Percentiles rank a stretch among this genome's conserved stretches.
Evolutionary conservation across 352 stramenopile species (phyloP).

Genomic region (Lagenidium sp.): DNA sequence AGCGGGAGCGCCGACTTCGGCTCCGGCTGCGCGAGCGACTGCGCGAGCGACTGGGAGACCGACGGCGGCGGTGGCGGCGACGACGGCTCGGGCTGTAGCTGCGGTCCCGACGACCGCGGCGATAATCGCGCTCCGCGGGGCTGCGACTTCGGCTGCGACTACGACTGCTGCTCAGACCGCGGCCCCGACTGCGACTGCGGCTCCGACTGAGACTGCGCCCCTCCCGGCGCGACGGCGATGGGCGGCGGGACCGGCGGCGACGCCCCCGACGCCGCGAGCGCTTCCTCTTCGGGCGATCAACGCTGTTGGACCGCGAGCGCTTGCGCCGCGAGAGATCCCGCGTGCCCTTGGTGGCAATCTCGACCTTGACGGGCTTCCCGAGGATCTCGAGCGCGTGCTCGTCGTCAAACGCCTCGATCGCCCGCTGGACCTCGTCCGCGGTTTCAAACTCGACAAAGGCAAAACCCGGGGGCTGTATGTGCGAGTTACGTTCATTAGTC

Average conservation of each 20-base stretch:
- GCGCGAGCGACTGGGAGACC: neutral
- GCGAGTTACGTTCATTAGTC: slow-evolving; percentile 1
- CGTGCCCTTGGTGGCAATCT: slow-evolving; percentile 57
- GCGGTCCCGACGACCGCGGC: neutral
- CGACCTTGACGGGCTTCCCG: slow-evolving; percentile 62
- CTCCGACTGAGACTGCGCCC: slow-evolving; percentile 1
- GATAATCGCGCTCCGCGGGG: no score
- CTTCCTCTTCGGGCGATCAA: neutral
- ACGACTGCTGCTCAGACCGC: neutral
- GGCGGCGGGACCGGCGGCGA: no score
- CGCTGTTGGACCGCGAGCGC: neutral
- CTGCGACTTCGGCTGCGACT: neutral
- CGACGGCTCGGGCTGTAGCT: neutral
- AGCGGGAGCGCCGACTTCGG: neutral
- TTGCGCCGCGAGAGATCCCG: slow-evolving; percentile 21
- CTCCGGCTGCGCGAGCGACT: neutral
- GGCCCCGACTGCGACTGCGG: neutral
- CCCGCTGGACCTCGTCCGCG: slow-evolving; percentile 30
- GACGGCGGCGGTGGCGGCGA: no score
- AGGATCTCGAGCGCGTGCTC: slow-evolving; percentile 44
- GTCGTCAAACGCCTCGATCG: slow-evolving; percentile 28
- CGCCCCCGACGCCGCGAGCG: neutral
- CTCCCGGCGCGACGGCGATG: neutral
- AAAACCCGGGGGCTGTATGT: slow-evolving; percentile 58
- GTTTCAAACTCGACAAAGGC: slow-evolving; percentile 63